Base-by-base conservation (phyloP, 2,329 filamentous ascomycete species). In the Colletotrichum chrysophilum region DNA sequence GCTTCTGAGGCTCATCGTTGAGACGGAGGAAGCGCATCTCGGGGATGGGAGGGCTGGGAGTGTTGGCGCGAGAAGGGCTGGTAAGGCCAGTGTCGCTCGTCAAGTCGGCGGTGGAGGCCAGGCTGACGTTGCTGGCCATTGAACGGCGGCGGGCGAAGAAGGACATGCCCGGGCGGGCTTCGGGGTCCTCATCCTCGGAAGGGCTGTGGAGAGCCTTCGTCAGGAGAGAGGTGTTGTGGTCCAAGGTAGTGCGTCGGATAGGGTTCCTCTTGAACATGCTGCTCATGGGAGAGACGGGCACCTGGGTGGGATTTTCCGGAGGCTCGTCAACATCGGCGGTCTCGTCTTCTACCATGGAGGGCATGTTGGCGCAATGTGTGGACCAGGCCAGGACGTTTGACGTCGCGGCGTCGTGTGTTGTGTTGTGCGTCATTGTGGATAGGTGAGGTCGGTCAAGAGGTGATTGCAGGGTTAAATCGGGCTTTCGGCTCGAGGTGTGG, bases 41-140 rank as follows among this genome's bases (percentile, higher is more conserved):
- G 6, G 92, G 92, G 4, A 93, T 88, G n/a, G 95, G 95, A 21
- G 97, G 96, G 81, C 96, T 98, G 1, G 96, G 95, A 0, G 95
- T 96, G 83, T 92, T 95, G 43, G 95, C 95, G 71, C 95, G 90
- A n/a, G 95, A 94, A 56, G 96, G 96, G 80, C 95, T 98, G 21
- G 96, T 98, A 75, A 97, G 87, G 75, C 95, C 96, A 74, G 95
- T 97, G 81, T 98, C 97, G 84, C 96, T 98, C n/a, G 96, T 98
- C 73, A 98, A 89, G 78, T 98, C 96, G 48, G 94, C 94, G 4
- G 95, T 97, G 3, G 96, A 98, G 61, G 94, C 90, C 75, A 94
- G 86, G 85, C 96, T 98, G 79, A 92, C 87, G 81, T 93, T 96
- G 87, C 95, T 97, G 83, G 93, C 94, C 80, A 94, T 93, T 76